Base-by-base conservation (phyloP, 768 basidiomycete genomes). In the Austroboletus festivus region DNA sequence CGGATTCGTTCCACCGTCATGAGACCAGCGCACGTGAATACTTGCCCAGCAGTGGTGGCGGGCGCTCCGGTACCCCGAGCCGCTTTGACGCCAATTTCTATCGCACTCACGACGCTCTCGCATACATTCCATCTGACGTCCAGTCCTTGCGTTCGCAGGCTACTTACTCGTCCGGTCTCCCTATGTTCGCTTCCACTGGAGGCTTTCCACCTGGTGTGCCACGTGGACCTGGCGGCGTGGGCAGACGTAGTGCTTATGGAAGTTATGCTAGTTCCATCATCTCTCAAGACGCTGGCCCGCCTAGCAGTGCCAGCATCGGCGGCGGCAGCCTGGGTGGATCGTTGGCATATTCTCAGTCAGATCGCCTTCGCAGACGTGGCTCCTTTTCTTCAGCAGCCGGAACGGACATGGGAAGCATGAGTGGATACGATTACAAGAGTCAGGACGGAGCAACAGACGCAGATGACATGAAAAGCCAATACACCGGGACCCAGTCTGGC, bases 121-220 rank as follows among this genome's bases (percentile, higher is more conserved):
- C 89, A 5, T 94, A 94, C 67, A 95, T 97, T 55, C 93, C 93
- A 2, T 91, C 92, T 6, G 96, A 98, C 63, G 89, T 85, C 20
- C 95, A 96, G 64, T 97, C 95, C 3, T 80, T 98, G 39, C 86
- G 93, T 46, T 98, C 95, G 2, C 96, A 99, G 68, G 94, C 95
- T 0, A 93, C 92, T 0, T 94, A 96, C 63, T 89, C 93, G 2
- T 93, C 93, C 10, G 90, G 91, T 21, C 73, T 95, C 24, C 93
- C 93, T 15, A 81, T 89, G 77, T 94, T 93, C 61, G 76, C 81
- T 43, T 71, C 78, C 23, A 77, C 77, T 55, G 81, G 85, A 40
- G 83, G 85, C 11, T 90, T 86, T 60, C 82, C 85, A 39, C 75
- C 83, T 41, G 80, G 80, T 12, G 71, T 82, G 43, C 79, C 82